Conservation (phyloP, 1,139 yeast species). For the Candida anutae region DNA sequence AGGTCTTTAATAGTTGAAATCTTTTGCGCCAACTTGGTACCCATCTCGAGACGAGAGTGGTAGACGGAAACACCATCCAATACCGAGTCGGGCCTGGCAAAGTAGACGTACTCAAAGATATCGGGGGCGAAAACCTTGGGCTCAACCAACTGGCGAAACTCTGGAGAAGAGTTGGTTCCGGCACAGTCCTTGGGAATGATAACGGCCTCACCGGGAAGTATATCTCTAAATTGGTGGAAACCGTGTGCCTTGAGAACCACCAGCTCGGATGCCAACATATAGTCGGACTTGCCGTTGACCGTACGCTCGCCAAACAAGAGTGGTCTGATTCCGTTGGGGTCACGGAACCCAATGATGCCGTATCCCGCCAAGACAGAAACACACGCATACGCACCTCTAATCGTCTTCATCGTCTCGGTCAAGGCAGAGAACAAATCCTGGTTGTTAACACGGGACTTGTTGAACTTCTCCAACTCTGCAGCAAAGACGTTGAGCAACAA, state of each 20-base stretch:
- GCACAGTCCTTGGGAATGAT: slow-evolving; percentile 67
- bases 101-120: slow-evolving; percentile 93
- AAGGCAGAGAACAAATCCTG: slow-evolving; percentile 84
- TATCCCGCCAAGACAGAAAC: slow-evolving; percentile 93
- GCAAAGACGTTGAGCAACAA: slow-evolving; percentile 85
- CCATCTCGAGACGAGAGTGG: slow-evolving; percentile 91
- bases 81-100: slow-evolving; percentile 96
- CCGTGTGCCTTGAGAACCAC: slow-evolving; percentile 95
- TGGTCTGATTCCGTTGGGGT: slow-evolving; percentile 95
- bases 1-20: slow-evolving; percentile 47
- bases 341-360: slow-evolving; percentile 92
- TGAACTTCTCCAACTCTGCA: slow-evolving; percentile 81
- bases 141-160: slow-evolving; percentile 81
- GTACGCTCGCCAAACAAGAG: slow-evolving; percentile 75
- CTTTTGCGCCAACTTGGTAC: slow-evolving; percentile 74
- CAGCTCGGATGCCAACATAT: slow-evolving; percentile 93
- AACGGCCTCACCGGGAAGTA: slow-evolving; percentile 94
- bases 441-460: slow-evolving; percentile 88
- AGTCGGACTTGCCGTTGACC: slow-evolving; percentile 69
- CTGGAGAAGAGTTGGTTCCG: slow-evolving; percentile 43
- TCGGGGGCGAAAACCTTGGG: slow-evolving; percentile 82
- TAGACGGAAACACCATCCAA: slow-evolving; percentile 93
- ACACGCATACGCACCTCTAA: slow-evolving; percentile 96
- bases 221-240: slow-evolving; percentile 68
- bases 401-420: slow-evolving; percentile 67